Conservation (phyloP, 306 rosid species). For the Pueraria montana region DNA sequence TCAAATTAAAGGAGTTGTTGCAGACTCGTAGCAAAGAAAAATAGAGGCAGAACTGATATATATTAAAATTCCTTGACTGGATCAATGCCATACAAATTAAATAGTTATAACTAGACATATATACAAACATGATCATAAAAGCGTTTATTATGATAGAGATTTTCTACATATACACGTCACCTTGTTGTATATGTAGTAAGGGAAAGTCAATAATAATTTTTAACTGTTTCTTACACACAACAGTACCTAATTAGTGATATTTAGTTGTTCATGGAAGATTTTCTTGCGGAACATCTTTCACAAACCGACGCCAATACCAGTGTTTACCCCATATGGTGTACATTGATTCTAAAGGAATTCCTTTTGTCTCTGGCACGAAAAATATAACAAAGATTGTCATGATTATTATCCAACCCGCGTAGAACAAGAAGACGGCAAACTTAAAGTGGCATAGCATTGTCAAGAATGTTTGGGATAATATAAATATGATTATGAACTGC, state of each 20-base stretch:
- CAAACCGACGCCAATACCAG: constrained; percentile 78
- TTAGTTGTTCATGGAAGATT: constrained; percentile 27
- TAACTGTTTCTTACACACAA: not conserved
- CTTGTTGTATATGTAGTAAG: not conserved
- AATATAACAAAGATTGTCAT: constrained; percentile 70
- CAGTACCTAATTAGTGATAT: not conserved
- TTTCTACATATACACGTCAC: not conserved
- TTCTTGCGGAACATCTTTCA: constrained; percentile 4
- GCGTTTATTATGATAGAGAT: not conserved
- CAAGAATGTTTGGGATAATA: constrained; percentile 75
- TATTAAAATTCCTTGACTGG: not conserved
- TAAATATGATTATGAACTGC: constrained; percentile 58
- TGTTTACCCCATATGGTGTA: constrained; percentile 70
- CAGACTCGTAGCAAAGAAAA: not conserved
- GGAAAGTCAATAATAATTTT: not conserved
- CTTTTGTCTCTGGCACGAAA: constrained; percentile 85
- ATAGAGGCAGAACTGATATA: not conserved
- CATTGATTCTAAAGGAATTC: constrained; percentile 71
- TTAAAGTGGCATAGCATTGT: constrained; percentile 80
- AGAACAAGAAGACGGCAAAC: constrained; percentile 76
- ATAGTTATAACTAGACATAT: not conserved
- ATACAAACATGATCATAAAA: not conserved
- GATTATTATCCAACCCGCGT: constrained; percentile 62
- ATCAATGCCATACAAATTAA: not conserved
- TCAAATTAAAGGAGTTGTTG: not conserved